Evolutionary conservation across 1,139 yeast species (phyloP), one percentile per base, ranked within the genome.

Genomic region (Geotrichum candidum): DNA sequence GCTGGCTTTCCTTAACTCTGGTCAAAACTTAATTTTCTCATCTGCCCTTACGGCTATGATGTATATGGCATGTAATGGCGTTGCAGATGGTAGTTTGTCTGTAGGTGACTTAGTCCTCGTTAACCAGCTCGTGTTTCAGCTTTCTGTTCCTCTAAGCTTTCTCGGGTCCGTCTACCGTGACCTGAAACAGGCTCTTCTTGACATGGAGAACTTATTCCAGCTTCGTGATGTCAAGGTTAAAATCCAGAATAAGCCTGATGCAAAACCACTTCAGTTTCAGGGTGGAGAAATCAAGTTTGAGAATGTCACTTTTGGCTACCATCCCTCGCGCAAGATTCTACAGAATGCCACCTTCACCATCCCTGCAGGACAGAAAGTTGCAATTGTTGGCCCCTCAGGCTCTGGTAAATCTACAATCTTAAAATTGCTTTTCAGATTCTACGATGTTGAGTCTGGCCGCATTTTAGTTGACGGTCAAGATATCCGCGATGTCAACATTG

Each of bases 21-120:
- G 99, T 3, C 99, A 94, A 75, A 92, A 90, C 73, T 72, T 91
- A 60, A 94, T 94, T 35, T 94, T 95, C 75, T 89, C 98, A 0
- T 76, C 89, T 51, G 98, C 99, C 1, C 78, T 95, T 67, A 94
- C 99, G 0, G 91, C 87, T 1, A 94, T 95, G 96, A 95, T 94
- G 99, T 94, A 89, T 73, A 87, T 94, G 96, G 98, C 97, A n/a
- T 91, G 97, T 70, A 85, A 85, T 64, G 98, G 98, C 38, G 96
- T 94, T 15, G 86, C 91, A 15, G 76, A 82, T 2, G 97, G 97
- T 0, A 76, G 84, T 0, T 78, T 94, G 63, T 87, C 96, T 1
- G 98, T 95, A 22, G 99, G 99, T 66, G 99, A 94, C 73, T 79
- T 94, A 70, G 99, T 94, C n/a, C 80, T 95, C 65, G 92, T 94